Conservation (phyloP, 2,329 filamentous ascomycete species). For the Cladosporium sp. region DNA sequence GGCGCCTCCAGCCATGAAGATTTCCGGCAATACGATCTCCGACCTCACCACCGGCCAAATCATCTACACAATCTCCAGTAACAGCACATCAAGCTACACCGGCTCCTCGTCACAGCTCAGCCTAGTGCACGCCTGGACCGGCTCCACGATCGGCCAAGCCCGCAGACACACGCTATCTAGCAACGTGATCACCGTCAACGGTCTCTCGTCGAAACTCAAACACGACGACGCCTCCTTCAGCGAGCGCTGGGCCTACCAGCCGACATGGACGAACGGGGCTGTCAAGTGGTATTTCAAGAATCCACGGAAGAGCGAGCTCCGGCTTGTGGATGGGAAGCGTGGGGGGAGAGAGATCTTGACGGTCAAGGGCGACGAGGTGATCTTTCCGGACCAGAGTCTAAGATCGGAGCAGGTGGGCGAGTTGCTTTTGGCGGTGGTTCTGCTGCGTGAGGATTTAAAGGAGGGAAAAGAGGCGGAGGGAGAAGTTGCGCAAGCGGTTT, state of each 20-base stretch:
- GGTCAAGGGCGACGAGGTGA: not conserved
- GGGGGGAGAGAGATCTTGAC: not conserved
- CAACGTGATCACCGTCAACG: not conserved
- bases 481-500: not conserved
- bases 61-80: not conserved
- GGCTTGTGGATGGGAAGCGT: not conserved
- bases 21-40: not conserved
- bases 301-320: not conserved
- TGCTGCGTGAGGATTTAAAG: not conserved
- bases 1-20: not conserved
- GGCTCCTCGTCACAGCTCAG: not conserved
- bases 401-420: not conserved
- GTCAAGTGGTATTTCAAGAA: not conserved
- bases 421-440: not conserved
- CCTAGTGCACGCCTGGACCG: not conserved
- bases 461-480: not conserved
- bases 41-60: not conserved
- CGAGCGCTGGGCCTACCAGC: not conserved
- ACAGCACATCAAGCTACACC: not conserved
- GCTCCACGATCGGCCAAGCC: not conserved
- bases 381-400: not conserved
- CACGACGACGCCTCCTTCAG: not conserved
- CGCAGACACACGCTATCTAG: not conserved
- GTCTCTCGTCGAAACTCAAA: not conserved
- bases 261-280: not conserved